A percentile compares a stretch with the other conserved stretches of the same genome.
Conservation (phyloP, 345 rosid genomes). For the Hibiscus syriacus region DNA sequence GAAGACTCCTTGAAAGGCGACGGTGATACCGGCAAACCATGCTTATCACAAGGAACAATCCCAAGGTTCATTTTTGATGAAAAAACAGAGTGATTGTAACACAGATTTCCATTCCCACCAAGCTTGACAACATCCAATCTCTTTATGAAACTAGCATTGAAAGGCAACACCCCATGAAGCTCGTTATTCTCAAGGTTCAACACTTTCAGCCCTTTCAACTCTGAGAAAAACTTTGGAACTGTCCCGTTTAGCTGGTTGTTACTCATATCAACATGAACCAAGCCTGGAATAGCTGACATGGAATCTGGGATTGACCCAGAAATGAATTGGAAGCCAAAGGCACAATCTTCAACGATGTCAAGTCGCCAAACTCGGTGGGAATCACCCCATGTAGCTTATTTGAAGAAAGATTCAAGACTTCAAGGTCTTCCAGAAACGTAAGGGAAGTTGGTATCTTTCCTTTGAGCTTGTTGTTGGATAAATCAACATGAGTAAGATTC, state of each 20-base stretch:
- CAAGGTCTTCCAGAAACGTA: slow-evolving; percentile 65
- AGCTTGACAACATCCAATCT: slow-evolving; percentile 55
- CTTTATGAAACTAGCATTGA: slow-evolving; percentile 63
- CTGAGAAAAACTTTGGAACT: slow-evolving; percentile 59
- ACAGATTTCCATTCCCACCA: slow-evolving; percentile 72
- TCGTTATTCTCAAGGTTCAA: slow-evolving; percentile 66
- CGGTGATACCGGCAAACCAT: slow-evolving; percentile 77
- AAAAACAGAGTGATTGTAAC: slow-evolving; percentile 64
- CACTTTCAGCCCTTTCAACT: slow-evolving; percentile 56
- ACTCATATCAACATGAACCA: slow-evolving; percentile 80
- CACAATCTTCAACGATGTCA: slow-evolving; percentile 55
- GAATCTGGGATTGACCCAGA: slow-evolving; percentile 84
- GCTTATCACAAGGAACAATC: slow-evolving; percentile 76
- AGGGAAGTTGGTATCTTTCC: slow-evolving; percentile 69
- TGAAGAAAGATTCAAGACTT: slow-evolving; percentile 49
- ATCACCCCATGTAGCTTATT: slow-evolving; percentile 62
- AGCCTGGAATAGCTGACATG: slow-evolving; percentile 61
- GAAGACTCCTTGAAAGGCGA: slow-evolving; percentile 58
- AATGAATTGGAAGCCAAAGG: slow-evolving; percentile 62
- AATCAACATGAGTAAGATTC: slow-evolving; percentile 67
- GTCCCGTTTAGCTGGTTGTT: slow-evolving; percentile 86
- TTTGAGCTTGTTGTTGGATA: slow-evolving; percentile 60
- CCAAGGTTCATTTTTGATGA: slow-evolving; percentile 77
- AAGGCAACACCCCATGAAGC: slow-evolving; percentile 80
- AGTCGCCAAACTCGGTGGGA: slow-evolving; percentile 58